A percentile compares a stretch with the other conserved stretches of the same genome.
phyloP scores from a whole-genome alignment of 768 basidiomycete genomes.

The Dictyophora rubrovolvata region DNA sequence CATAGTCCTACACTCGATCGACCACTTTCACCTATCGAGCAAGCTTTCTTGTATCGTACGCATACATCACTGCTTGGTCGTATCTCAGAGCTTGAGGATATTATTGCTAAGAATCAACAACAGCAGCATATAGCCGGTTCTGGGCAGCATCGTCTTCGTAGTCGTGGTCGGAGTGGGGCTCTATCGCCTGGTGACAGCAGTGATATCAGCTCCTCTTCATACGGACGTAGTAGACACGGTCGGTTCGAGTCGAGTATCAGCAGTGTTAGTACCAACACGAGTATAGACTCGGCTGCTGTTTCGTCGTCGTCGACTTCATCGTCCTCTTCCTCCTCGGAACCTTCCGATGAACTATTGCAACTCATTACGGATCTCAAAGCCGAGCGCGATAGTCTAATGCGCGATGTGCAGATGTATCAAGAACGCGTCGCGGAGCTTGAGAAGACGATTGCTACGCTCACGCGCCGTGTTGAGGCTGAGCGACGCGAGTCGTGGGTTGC shows the following conservation, averaged over 20 bases:
- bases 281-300: conserved; percentile 25
- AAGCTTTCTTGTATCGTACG: conserved; percentile 78
- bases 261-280: conserved; percentile 36
- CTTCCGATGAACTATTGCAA: conserved; percentile 69
- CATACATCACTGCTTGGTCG: conserved; percentile 75
- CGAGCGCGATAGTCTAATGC: conserved; percentile 81
- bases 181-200: neutral
- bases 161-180: neutral
- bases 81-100: conserved; percentile 72
- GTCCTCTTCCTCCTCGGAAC: conserved; percentile 21
- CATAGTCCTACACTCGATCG: conserved; percentile 20
- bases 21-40: conserved; percentile 63
- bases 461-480: conserved; percentile 65
- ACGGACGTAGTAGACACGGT: conserved; percentile 7
- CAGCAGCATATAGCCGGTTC: neutral
- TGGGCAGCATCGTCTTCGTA: neutral
- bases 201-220: neutral
- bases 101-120: conserved; percentile 29
- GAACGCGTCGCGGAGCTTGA: conserved; percentile 68
- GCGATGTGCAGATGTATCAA: conserved; percentile 84
- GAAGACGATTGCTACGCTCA: conserved; percentile 52
- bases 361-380: conserved; percentile 71
- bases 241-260: conserved; percentile 30
- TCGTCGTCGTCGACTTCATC: conserved; percentile 15
- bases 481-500: conserved; percentile 76